Evolutionary conservation across 192 early-diverging fungal genomes (phyloP).

Genomic region (Backusella morwellensis): DNA sequence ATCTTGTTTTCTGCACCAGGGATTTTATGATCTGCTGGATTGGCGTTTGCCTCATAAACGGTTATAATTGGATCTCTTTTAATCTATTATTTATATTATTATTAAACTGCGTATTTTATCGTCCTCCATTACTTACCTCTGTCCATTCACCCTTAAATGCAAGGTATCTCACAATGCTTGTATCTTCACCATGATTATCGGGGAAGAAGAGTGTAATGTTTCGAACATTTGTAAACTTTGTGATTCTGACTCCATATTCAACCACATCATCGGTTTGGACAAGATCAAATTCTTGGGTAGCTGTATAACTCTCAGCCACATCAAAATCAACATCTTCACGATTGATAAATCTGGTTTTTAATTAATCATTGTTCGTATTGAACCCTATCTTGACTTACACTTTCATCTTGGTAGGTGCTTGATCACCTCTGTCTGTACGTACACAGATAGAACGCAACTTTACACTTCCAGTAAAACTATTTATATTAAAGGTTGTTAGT

Average conservation of each 20-base stretch:
- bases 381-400: conserved; percentile 47
- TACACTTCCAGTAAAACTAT: conserved; percentile 83
- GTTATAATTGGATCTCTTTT: conserved; percentile 62
- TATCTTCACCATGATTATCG: conserved; percentile 74
- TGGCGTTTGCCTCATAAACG: conserved; percentile 71
- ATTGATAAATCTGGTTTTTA: conserved; percentile 73
- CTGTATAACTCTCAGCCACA: conserved; percentile 58
- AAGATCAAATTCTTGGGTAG: conserved; percentile 85
- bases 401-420: conserved; percentile 69
- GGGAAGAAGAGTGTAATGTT: conserved; percentile 83
- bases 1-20: conserved; percentile 44
- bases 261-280: conserved; percentile 54
- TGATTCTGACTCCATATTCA: conserved; percentile 63
- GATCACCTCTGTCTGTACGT: conserved; percentile 57
- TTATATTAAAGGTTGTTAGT: not conserved
- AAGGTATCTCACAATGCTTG: conserved; percentile 74
- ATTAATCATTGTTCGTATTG: too few relatives aligned
- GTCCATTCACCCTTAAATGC: conserved; percentile 93
- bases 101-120: not conserved
- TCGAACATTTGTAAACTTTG: conserved; percentile 78
- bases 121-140: conserved; percentile 40
- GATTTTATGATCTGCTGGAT: conserved; percentile 70
- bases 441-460: conserved; percentile 90
- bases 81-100: conserved; percentile 36
- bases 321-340: conserved; percentile 91